Evolutionary conservation across 306 rosid species (phyloP).

Genomic region (Calophaca sinica): DNA sequence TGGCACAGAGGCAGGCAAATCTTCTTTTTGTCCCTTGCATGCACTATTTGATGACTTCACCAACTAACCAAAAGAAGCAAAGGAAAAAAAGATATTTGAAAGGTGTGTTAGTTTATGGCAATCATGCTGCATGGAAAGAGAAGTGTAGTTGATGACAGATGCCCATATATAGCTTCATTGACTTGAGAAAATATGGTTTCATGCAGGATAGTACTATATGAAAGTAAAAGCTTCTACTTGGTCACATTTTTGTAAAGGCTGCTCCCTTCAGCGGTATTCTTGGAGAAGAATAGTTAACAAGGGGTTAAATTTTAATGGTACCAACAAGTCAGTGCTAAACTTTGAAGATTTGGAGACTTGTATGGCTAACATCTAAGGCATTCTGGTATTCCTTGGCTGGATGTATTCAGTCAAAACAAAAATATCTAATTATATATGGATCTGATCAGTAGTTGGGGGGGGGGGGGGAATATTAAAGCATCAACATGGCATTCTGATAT

Average conservation of each 20-base stretch:
- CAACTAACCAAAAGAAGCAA: slow-evolving; percentile 44
- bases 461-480: too few species aligned
- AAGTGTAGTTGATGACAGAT: slow-evolving; percentile 18
- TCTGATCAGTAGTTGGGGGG: not conserved
- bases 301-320: slow-evolving; percentile 14
- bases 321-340: slow-evolving; percentile 16
- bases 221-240: slow-evolving; percentile 18
- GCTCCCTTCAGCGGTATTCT: slow-evolving; percentile 10
- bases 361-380: slow-evolving; percentile 22
- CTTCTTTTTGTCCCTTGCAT: slow-evolving; percentile 36
- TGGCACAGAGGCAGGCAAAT: slow-evolving; percentile 33
- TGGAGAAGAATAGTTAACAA: slow-evolving; percentile 8
- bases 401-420: slow-evolving; percentile 17
- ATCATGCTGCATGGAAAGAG: slow-evolving; percentile 12
- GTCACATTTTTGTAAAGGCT: slow-evolving; percentile 6
- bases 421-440: slow-evolving; percentile 16
- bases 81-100: slow-evolving; percentile 4
- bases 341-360: slow-evolving; percentile 5
- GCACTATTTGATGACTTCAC: slow-evolving; percentile 41
- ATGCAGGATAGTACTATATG: slow-evolving; percentile 7
- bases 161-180: slow-evolving; percentile 21
- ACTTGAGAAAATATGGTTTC: slow-evolving; percentile 27
- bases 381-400: not conserved
- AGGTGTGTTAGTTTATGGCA: slow-evolving; percentile 4
- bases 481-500: not conserved